Evolutionary conservation across 2,329 filamentous ascomycete genomes (phyloP), one percentile per base, ranked within the genome.

Genomic region (Trematosphaeria pertusa): DNA sequence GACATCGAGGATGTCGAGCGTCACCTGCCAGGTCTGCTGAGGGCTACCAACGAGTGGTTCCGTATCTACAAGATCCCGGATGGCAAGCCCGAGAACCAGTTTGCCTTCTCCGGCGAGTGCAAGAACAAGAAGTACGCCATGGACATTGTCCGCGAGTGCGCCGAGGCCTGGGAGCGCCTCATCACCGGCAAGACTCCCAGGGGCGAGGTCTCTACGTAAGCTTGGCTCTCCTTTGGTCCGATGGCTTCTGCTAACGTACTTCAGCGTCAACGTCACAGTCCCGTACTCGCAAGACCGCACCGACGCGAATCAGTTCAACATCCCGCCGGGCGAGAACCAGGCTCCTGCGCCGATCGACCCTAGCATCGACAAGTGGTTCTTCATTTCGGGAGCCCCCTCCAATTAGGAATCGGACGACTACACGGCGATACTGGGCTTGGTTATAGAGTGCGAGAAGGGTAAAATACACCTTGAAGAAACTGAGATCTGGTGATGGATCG

Each of bases 21-120:
- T 73, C 94, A 97, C 81, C 87, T 99, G 48, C 94, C 94, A 52
- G 94, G 94, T 67, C 90, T 99, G 50, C 85, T 99, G 75, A 89
- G 94, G 64, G 94, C 94, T 73, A 97, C 93, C 73, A 99, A 99
- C 74, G 94, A 99, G 83, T 99, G 94, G 94, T 99, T 99, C 91
- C 91, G 94, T 77, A 99, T 99, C 86, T 99, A 99, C 88, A 99
- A 99, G 85, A 99, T 99, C 79, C 94, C 94, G 73, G 94, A 99
- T 74, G 94, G 94, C 83, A 99, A 99, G 91, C 92, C 93, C 69
- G 94, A 99, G 88, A 99, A 99, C 87, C 94, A 97, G 82, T 99
- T 99, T 73, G 94, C 94, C 70, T 99, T 99, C 83, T 97, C 92
- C 50, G 94, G 94, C 81, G 94, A 99, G 84, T 97, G 93, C 89